Percentiles rank a stretch among this genome's conserved stretches.
Conservation (phyloP, 164 flowering plant genomes). For the Berberis vulgaris region DNA sequence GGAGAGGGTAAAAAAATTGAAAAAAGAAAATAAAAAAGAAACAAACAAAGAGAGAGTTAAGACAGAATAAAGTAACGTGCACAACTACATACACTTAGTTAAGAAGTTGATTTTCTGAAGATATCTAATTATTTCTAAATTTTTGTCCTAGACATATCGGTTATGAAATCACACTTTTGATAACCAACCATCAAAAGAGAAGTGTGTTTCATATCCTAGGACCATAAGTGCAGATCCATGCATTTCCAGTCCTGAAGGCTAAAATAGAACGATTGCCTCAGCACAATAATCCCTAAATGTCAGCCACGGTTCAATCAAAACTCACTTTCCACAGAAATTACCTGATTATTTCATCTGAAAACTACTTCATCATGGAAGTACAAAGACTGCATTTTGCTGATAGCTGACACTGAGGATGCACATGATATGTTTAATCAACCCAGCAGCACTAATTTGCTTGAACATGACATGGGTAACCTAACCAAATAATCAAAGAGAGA, state of each 20-base stretch:
- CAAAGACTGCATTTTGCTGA: constrained; percentile 13
- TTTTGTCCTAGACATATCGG: no score
- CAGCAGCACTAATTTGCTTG: constrained; percentile 31
- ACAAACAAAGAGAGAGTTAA: background rate
- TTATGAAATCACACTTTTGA: no score
- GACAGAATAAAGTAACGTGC: background rate
- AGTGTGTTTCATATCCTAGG: no score
- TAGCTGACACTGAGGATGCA: constrained; percentile 13
- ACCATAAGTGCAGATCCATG: no score
- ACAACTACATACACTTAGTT: background rate
- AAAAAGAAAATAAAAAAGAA: background rate
- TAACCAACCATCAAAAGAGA: no score
- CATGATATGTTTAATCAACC: constrained; percentile 12
- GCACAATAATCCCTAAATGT: no score
- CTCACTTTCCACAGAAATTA: no score
- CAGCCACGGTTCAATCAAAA: no score
- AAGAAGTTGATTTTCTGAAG: background rate
- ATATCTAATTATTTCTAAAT: no score
- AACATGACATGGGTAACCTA: constrained; percentile 27
- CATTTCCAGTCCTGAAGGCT: no score
- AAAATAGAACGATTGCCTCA: no score
- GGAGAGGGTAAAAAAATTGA: background rate
- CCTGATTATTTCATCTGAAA: background rate
- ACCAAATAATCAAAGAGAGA: constrained; percentile 5
- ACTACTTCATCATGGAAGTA: constrained; percentile 11